Base-by-base conservation (phyloP, 108 stramenopile genomes). In the Cylindrotheca closterium region DNA sequence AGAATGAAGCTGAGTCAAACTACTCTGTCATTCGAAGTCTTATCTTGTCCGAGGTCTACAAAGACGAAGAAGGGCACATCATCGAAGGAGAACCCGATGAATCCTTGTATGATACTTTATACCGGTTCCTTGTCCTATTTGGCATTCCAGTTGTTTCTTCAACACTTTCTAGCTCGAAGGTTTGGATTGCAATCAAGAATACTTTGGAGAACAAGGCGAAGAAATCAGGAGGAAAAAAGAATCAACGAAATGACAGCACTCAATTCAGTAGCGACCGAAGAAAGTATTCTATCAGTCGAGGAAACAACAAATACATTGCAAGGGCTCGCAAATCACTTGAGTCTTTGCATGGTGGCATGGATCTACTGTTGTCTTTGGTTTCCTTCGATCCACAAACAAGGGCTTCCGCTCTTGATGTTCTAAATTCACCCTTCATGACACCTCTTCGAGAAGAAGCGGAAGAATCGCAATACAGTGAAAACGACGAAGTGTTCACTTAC, bases 61-160 rank as follows among this genome's bases (percentile, higher is more conserved):
- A 88, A 54, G 91, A 93, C 42, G 89, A 82, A 21, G 80, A 80
- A 54, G 93, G 85, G 18, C 68, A 84, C 30, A 81, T 88, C 58
- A 60, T 74, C 0, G 93, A 94, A 32, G 86, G 82, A 18, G 77
- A 74, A 31, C 75, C 83, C 8, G 91, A 95, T 67, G 82, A 87
- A 19, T 88, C 86, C 0, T 73, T 98, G 18, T 87, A 92, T 51
- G 79, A 98, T 66, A 98, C 99, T 12, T 73, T 99, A 10, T 98
- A 98, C 77, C 85, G 97, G 27, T 96, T 65, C 52, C 61, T 95
- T 21, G 96, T 99, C 19, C 79, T 98, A 1, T 91, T 96, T 68
- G 96, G 96, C 15, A 62, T 91, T 17, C 94, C 96, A 49, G 71
- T 86, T 29, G 51, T 55, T 47, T 53, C 73, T 10, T 26, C 53